Percentiles rank a stretch among this genome's conserved stretches.
Evolutionary conservation across 371 early-diverging fungal species (phyloP).

Genomic region (Mortierella sp.): DNA sequence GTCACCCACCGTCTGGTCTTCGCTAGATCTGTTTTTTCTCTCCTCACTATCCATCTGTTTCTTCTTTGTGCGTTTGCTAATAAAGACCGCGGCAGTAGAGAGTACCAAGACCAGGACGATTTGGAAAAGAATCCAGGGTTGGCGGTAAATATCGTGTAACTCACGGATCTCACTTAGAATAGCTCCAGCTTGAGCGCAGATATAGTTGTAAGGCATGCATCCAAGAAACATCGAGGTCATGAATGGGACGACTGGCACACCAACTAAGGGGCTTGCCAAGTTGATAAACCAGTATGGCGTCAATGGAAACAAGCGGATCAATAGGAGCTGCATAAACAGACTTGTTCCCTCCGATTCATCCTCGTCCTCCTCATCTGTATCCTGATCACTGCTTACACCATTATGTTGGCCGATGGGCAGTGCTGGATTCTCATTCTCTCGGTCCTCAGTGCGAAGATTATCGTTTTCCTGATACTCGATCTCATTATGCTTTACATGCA

Average conservation of each 20-base stretch:
- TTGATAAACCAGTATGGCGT: constrained; percentile 61
- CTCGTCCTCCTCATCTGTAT: constrained; percentile 31
- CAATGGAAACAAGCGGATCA: constrained; percentile 58
- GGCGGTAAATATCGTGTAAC: constrained; percentile 55
- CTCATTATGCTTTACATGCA: constrained; percentile 11
- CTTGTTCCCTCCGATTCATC: constrained; percentile 43
- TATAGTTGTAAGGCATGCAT: constrained; percentile 58
- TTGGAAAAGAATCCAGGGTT: constrained; percentile 56
- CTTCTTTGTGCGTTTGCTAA: constrained; percentile 46
- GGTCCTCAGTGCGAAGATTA: constrained; percentile 25
- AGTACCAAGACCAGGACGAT: constrained; percentile 49
- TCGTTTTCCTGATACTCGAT: constrained; percentile 36
- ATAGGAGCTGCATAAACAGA: constrained; percentile 54
- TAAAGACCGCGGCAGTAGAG: constrained; percentile 24
- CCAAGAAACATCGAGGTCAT: constrained; percentile 59
- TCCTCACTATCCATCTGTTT: constrained; percentile 39
- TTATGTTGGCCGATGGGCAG: not conserved
- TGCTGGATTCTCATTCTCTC: not conserved
- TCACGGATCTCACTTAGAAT: constrained; percentile 57
- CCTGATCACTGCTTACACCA: not conserved
- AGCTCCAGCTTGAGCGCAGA: constrained; percentile 57
- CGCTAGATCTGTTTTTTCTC: constrained; percentile 31
- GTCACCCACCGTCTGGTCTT: constrained; percentile 24
- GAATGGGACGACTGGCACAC: constrained; percentile 54
- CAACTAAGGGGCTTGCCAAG: constrained; percentile 57